A percentile compares a stretch with the other conserved stretches of the same genome.
These are phyloP conservation scores for Fusarium staphyleae DNA, from an alignment of 2,329 filamentous ascomycete genomes.

Conservation along the genomic window DNA sequence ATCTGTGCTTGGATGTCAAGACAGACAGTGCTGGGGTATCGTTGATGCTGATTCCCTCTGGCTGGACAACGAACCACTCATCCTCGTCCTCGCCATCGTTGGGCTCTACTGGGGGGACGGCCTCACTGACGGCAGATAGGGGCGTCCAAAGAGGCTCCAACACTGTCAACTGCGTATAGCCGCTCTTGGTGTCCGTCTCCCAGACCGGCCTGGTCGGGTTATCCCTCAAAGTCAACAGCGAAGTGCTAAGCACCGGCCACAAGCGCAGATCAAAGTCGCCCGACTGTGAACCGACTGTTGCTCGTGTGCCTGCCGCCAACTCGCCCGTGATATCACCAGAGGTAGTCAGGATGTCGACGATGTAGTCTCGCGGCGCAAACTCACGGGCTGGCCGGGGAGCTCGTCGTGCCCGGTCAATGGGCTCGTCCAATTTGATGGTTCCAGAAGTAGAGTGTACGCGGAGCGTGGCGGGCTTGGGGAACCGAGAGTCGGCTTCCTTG, in stretches of 20 bases:
- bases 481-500: conserved; percentile 46
- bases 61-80: conserved; percentile 33
- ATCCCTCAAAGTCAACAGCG: conserved; percentile 11
- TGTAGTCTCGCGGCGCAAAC: conserved; percentile 57
- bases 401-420: conserved; percentile 42
- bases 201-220: conserved; percentile 41
- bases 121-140: too few species aligned
- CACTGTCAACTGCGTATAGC: conserved; percentile 48
- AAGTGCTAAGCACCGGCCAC: conserved; percentile 52
- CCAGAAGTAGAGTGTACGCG: conserved; percentile 55
- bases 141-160: conserved; percentile 55
- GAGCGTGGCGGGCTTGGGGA: conserved; percentile 51
- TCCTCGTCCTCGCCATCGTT: conserved; percentile 18
- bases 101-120: too few species aligned
- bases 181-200: conserved; percentile 55
- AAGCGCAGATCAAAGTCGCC: conserved; percentile 52
- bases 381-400: conserved; percentile 27
- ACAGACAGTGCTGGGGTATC: conserved; percentile 41
- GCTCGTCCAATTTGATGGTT: conserved; percentile 50
- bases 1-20: conserved; percentile 52
- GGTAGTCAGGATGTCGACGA: conserved; percentile 52
- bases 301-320: conserved; percentile 50
- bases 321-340: conserved; percentile 54
- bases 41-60: neutral
- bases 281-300: conserved; percentile 49